Evolutionary conservation across 331 rosid genomes (phyloP).

Genomic region (Pyrus hybrid): DNA sequence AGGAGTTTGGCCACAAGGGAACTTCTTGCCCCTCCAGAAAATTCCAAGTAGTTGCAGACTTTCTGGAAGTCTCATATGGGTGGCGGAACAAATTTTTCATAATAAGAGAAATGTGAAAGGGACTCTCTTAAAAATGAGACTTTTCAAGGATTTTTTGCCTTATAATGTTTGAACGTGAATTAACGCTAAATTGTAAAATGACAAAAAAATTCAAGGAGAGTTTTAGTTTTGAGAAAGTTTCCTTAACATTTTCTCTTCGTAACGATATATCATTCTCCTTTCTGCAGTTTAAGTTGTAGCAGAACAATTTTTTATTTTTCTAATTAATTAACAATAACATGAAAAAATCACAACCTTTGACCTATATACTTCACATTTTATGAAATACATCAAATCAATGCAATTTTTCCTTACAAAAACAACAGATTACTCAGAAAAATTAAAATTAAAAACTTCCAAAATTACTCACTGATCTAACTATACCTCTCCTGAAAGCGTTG

Average conservation of each 20-base stretch:
- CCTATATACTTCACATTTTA: not conserved
- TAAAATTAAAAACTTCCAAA: no score
- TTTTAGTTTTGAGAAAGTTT: no score
- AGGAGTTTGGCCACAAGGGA: not conserved
- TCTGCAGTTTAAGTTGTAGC: not conserved
- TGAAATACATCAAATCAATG: not conserved
- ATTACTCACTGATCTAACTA: not conserved
- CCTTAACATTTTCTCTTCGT: no score
- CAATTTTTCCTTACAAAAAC: not conserved
- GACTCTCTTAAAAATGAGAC: accelerated
- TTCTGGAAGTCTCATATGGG: not conserved
- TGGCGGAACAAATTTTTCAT: not conserved
- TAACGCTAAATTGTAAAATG: no score
- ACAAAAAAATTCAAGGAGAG: no score
- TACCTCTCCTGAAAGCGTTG: not conserved
- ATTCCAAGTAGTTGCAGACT: not conserved
- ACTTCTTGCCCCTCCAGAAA: not conserved
- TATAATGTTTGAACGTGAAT: no score
- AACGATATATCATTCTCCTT: not conserved
- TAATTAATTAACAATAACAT: not conserved
- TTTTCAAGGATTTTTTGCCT: accelerated
- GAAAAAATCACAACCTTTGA: not conserved
- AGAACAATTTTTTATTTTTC: no score
- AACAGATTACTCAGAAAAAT: not conserved
- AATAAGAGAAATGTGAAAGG: no score